Conservation (phyloP, 495 filamentous ascomycete species). For the Penicillium ucsense region DNA sequence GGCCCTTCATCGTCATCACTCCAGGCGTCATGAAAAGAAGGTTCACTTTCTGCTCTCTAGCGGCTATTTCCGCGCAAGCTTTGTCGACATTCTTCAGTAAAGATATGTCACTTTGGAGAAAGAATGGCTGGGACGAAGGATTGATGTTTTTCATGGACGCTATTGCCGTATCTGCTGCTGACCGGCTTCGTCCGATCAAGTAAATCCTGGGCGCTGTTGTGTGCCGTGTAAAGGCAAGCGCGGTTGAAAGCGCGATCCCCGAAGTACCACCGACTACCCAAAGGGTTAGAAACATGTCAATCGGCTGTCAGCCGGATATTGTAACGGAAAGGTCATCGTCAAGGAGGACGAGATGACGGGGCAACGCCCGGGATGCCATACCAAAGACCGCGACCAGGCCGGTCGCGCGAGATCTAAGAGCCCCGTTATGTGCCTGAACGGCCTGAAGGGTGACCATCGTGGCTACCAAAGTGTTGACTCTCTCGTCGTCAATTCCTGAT, state of each 20-base stretch:
- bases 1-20: conserved; percentile 20
- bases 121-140: conserved; percentile 35
- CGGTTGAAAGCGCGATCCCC: conserved; percentile 52
- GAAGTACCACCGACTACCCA: conserved; percentile 49
- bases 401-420: no score
- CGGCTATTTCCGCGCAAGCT: conserved; percentile 44
- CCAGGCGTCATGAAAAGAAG: conserved; percentile 42
- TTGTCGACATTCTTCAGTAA: conserved; percentile 50
- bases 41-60: conserved; percentile 47
- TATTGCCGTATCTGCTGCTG: conserved; percentile 26
- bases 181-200: conserved; percentile 38
- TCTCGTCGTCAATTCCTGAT: no score
- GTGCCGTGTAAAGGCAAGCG: conserved; percentile 45
- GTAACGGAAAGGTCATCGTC: not conserved
- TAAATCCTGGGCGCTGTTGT: conserved; percentile 38
- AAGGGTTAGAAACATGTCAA: not conserved
- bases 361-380: conserved; percentile 8
- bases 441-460: no score
- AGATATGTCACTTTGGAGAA: conserved; percentile 45
- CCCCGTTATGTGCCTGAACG: no score
- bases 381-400: conserved; percentile 45
- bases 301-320: conserved; percentile 2
- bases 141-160: conserved; percentile 20
- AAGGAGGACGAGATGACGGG: not conserved
- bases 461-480: no score